Conservation (phyloP, 1,139 yeast species). For the Lizanozyma gosingica region DNA sequence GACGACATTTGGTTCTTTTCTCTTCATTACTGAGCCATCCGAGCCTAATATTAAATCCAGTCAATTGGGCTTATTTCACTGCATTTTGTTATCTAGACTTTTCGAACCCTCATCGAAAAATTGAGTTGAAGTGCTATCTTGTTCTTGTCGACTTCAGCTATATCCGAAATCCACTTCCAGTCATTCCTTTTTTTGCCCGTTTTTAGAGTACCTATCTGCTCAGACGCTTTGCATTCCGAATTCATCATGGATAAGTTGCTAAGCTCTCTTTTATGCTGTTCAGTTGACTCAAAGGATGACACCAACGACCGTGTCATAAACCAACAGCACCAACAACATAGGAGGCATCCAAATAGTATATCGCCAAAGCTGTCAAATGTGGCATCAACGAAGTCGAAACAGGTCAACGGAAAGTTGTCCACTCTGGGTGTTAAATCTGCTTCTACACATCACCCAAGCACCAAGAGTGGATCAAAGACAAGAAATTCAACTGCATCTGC, state of each 20-base stretch:
- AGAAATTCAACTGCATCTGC: background rate
- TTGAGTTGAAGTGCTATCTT: background rate
- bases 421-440: background rate
- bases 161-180: too few species aligned
- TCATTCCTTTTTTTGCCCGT: background rate
- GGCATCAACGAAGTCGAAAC: slow-evolving; percentile 1
- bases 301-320: slow-evolving; percentile 16
- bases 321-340: slow-evolving; percentile 7
- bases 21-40: too few species aligned
- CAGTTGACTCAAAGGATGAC: slow-evolving; percentile 29
- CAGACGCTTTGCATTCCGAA: background rate
- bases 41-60: too few species aligned
- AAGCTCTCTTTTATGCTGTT: slow-evolving; percentile 34
- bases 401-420: too few species aligned
- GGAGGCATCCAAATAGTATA: slow-evolving; percentile 1
- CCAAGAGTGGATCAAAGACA: background rate
- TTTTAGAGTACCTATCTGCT: background rate
- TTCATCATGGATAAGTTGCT: slow-evolving; percentile 17
- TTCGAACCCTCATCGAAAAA: too few species aligned
- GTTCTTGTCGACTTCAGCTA: too few species aligned
- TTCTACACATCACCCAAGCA: background rate
- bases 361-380: slow-evolving; percentile 1
- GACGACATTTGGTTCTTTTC: too few species aligned
- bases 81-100: too few species aligned
- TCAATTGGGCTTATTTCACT: too few species aligned